These are phyloP conservation scores for Colletotrichum lini DNA, from an alignment of 2,329 filamentous ascomycete genomes.

Conservation along the genomic window DNA sequence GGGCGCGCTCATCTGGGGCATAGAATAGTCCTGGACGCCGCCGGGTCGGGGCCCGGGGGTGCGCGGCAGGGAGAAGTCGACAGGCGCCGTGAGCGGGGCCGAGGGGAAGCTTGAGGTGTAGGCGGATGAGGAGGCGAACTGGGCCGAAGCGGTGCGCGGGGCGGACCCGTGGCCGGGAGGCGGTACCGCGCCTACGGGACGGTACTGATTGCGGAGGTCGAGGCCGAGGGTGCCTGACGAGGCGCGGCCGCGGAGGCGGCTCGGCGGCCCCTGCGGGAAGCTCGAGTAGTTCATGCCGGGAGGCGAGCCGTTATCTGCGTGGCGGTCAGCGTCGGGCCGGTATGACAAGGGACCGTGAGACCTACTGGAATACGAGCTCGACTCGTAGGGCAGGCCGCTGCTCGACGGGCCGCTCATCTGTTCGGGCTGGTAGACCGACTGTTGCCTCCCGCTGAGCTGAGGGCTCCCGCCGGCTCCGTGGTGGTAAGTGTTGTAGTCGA, in stretches of 20 bases:
- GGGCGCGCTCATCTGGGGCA: constrained; percentile 69
- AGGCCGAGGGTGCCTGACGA: constrained; percentile 62
- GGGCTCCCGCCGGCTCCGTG: constrained; percentile 62
- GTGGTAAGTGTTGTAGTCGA: constrained; percentile 70
- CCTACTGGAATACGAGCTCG: constrained; percentile 67
- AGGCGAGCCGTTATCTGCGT: constrained; percentile 63
- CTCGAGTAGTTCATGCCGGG: constrained; percentile 66
- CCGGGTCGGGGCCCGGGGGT: constrained; percentile 56
- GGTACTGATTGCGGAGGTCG: constrained; percentile 62
- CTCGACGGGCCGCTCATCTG: constrained; percentile 59
- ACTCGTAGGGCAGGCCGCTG: constrained; percentile 64
- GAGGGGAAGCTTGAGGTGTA: constrained; percentile 68
- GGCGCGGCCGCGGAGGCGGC: constrained; percentile 64
- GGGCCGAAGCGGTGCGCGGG: constrained; percentile 47
- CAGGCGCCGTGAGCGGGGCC: constrained; percentile 67
- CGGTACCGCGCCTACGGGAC: constrained; percentile 52
- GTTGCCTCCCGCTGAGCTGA: constrained; percentile 61
- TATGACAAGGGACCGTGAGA: neutral
- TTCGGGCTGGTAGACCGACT: constrained; percentile 66
- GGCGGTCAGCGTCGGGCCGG: constrained; percentile 43
- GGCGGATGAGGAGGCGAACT: constrained; percentile 44
- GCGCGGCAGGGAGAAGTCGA: constrained; percentile 65
- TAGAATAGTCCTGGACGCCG: constrained; percentile 62
- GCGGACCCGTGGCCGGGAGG: constrained; percentile 50
- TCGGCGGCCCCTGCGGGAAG: constrained; percentile 60